Percentiles rank a stretch among this genome's conserved stretches.
Evolutionary conservation across 108 stramenopile species (phyloP).

Genomic region (Bacterosira constricta): DNA sequence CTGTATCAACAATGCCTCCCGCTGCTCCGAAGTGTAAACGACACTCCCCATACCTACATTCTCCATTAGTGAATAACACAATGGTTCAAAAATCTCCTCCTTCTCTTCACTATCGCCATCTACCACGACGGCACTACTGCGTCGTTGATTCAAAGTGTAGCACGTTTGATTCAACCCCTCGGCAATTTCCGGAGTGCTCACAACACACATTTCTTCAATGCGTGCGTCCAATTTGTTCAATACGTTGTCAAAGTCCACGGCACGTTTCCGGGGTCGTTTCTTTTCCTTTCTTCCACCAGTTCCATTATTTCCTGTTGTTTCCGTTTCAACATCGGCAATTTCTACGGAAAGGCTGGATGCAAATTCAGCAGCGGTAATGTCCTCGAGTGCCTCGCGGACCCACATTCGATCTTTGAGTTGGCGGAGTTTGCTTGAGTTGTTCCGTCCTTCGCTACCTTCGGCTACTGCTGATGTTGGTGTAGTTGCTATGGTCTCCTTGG

Average conservation of each 20-base stretch:
- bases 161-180: slow-evolving; percentile 24
- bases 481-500: no score
- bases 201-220: slow-evolving; percentile 70
- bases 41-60: slow-evolving; percentile 66
- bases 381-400: slow-evolving; percentile 84
- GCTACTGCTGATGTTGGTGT: no score
- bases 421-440: slow-evolving; percentile 74
- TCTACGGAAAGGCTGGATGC: slow-evolving; percentile 67
- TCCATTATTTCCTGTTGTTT: slow-evolving; percentile 1
- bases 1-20: slow-evolving; percentile 58
- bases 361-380: slow-evolving; percentile 89
- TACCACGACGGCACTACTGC: no score
- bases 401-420: slow-evolving; percentile 88
- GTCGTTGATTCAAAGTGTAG: no score
- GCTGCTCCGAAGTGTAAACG: slow-evolving; percentile 68
- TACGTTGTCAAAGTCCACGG: slow-evolving; percentile 87
- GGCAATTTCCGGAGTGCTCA: slow-evolving; percentile 11
- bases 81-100: slow-evolving; percentile 1
- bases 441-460: no score
- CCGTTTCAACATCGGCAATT: background rate
- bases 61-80: slow-evolving; percentile 30
- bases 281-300: slow-evolving; percentile 1
- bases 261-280: slow-evolving; percentile 48
- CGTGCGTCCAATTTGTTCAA: slow-evolving; percentile 69
- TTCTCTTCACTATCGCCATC: slow-evolving; percentile 18